Percentiles rank a stretch among this genome's conserved stretches.
Conservation (phyloP, 805 yeast species). For the Saccharomycopsis sp. region DNA sequence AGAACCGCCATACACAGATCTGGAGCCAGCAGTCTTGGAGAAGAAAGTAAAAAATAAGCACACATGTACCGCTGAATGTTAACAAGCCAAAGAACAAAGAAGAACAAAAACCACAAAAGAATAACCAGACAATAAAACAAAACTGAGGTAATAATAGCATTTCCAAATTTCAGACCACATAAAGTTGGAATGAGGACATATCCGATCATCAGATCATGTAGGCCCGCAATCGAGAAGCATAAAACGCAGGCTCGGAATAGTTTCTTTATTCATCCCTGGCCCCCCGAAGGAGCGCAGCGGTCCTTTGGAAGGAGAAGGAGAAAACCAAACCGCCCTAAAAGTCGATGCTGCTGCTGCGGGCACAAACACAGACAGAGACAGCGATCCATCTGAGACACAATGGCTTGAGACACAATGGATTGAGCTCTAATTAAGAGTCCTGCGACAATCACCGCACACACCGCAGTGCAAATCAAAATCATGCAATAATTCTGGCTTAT, state of each 20-base stretch:
- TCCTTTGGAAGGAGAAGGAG: neutral
- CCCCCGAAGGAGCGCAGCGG: neutral
- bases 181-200: neutral
- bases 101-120: neutral
- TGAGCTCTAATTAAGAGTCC: no score
- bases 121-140: no score
- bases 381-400: neutral
- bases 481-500: slow-evolving; percentile 4
- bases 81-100: neutral
- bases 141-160: neutral
- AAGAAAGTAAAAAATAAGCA: neutral
- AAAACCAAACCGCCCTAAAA: neutral
- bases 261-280: neutral
- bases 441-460: neutral
- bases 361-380: neutral
- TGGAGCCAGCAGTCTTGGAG: no score
- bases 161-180: neutral
- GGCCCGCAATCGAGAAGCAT: neutral
- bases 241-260: neutral
- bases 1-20: no score
- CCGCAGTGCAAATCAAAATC: neutral
- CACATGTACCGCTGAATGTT: no score
- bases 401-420: neutral
- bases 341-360: neutral
- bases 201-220: neutral